Evolutionary conservation across 1,284 basidiomycete genomes (phyloP).

Genomic region (Sanghuangporus baumii): DNA sequence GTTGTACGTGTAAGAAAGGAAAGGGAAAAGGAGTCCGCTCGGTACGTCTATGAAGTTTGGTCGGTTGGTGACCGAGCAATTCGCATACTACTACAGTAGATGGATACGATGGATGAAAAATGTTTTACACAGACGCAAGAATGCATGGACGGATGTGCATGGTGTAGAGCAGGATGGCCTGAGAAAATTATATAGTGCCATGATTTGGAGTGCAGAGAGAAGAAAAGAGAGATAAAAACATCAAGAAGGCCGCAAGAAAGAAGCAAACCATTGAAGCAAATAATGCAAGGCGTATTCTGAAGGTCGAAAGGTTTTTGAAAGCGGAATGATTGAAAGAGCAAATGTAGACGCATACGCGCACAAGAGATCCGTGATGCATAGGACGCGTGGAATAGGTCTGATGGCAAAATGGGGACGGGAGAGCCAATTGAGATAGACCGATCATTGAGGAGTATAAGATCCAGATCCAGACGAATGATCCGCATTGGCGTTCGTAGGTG

Average conservation of each 20-base stretch:
- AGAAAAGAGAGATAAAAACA: background rate
- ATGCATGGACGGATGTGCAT: background rate
- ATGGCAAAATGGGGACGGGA: background rate
- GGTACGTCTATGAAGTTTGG: background rate
- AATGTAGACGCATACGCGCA: background rate
- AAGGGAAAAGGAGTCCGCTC: conserved; percentile 1
- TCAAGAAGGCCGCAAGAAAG: background rate
- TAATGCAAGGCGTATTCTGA: background rate
- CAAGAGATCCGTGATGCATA: background rate
- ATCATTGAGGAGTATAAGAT: background rate
- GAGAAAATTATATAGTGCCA: conserved; percentile 2
- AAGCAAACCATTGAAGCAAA: background rate
- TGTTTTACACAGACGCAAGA: conserved; percentile 12
- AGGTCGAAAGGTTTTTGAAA: background rate
- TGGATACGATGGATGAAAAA: conserved; percentile 19
- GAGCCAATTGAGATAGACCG: background rate
- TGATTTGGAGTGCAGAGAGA: background rate
- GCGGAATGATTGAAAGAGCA: background rate
- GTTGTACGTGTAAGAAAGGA: background rate
- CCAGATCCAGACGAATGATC: background rate
- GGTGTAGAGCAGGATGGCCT: background rate
- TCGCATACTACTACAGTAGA: conserved; percentile 3
- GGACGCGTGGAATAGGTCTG: background rate
- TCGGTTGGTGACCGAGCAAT: background rate
- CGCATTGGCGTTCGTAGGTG: background rate